Base-by-base conservation (phyloP, 2,329 filamentous ascomycete species). In the Penicillium verrucosum region DNA sequence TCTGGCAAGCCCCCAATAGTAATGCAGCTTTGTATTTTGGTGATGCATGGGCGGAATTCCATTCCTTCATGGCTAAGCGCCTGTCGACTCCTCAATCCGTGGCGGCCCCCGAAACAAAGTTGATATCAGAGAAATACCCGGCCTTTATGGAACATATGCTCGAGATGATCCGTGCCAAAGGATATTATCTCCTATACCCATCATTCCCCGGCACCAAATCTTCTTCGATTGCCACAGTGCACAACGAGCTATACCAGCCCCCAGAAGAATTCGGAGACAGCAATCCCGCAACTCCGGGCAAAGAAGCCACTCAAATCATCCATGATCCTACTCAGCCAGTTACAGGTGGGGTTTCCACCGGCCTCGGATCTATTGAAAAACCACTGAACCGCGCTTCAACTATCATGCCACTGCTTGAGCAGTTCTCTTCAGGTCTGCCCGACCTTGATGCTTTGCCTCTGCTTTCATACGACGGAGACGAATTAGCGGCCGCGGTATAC, bases 1-100 rank as follows among this genome's bases (percentile, higher is more conserved):
- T 96, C 9, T 96, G 92, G 87, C 89, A 96, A 73, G 85, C 87
- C 2, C 92, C 93, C 5, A 89, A 86, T 62, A 90, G 88, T 68
- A 89, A 94, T 61, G 92, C 93, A 0, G 84, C 87, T 11, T 80
- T 99, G 10, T 88, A 93, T 70, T 86, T 94, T 54, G 92, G 92
- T 42, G 85, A 91, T 46, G 92, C 88, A 68, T 99, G 94, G 94
- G 77, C 84, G 12, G 90, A 96, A 64, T 81, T 96, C 10, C 92
- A 97, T 70, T 83, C 85, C 11, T 94, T 95, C 65, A 81, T 95
- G 2, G 84, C 88, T 11, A 81, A 83, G 46, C 79, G 86, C 7
- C 76, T 92, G 25, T 62, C 65, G 29, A 71, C 71, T 59, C 63
- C 45, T 25, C 44, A 48, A 23, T 34, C 54, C 55, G 68, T 57